phyloP scores from a whole-genome alignment of 2,329 filamentous ascomycete genomes.

The Ophiocordyceps robertsii region DNA sequence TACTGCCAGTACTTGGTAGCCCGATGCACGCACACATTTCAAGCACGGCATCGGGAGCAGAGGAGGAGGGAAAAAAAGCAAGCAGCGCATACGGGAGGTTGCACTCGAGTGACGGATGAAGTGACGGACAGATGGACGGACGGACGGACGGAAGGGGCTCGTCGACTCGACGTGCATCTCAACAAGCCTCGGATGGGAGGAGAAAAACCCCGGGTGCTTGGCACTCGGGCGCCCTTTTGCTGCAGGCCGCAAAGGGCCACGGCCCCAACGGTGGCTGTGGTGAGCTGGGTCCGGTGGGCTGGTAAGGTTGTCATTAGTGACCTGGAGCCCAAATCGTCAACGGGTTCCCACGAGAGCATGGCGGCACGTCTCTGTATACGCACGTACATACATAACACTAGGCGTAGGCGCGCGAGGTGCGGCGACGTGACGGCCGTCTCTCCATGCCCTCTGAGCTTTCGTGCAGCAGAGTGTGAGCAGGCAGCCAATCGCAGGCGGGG shows the following conservation, averaged over 20 bases:
- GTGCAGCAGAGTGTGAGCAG: not conserved
- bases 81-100: not conserved
- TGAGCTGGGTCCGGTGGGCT: constrained; percentile 1
- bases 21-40: not conserved
- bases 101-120: not conserved
- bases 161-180: not conserved
- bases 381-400: not conserved
- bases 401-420: not conserved
- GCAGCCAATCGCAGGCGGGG: not conserved
- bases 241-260: not conserved
- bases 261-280: constrained; percentile 1
- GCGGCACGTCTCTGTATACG: not conserved
- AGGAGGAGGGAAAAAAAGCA: not conserved
- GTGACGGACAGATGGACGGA: not conserved
- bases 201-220: not conserved
- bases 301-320: not conserved
- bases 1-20: too few species aligned
- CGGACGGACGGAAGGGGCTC: not conserved
- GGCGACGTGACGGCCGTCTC: not conserved
- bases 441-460: not conserved
- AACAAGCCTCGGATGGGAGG: not conserved
- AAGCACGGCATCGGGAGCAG: not conserved
- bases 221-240: not conserved
- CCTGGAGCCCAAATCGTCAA: not conserved
- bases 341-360: not conserved